phyloP scores from a whole-genome alignment of 2,329 filamentous ascomycete species.

The Cercospora berteroae region DNA sequence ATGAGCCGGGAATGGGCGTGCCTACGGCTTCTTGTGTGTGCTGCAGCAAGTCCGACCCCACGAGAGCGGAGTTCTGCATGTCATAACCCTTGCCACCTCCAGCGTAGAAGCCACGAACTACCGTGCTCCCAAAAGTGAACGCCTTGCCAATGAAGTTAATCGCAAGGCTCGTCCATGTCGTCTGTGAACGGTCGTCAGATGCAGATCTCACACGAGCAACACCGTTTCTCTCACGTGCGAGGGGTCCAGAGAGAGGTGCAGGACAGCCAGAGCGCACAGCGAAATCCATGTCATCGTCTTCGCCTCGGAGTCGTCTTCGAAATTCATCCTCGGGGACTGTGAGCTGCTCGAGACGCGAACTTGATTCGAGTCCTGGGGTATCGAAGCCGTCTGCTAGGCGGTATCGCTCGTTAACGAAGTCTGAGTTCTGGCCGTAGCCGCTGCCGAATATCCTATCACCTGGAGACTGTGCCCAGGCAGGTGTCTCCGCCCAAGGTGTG shows the following conservation, averaged over 20 bases:
- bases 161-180: slow-evolving; percentile 57
- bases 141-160: slow-evolving; percentile 70
- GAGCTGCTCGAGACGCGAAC: slow-evolving; percentile 39
- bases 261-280: slow-evolving; percentile 12
- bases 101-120: slow-evolving; percentile 82
- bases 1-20: slow-evolving; percentile 55
- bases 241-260: slow-evolving; percentile 29
- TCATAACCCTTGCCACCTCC: slow-evolving; percentile 74
- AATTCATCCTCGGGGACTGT: slow-evolving; percentile 23
- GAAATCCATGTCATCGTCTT: slow-evolving; percentile 22
- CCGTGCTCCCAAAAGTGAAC: slow-evolving; percentile 74
- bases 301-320: slow-evolving; percentile 26
- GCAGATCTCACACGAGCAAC: slow-evolving; percentile 25
- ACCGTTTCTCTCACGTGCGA: slow-evolving; percentile 40
- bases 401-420: slow-evolving; percentile 54
- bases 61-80: slow-evolving; percentile 38
- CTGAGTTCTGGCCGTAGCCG: slow-evolving; percentile 38
- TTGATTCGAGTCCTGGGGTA: slow-evolving; percentile 42
- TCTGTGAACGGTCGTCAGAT: slow-evolving; percentile 21
- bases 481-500: slow-evolving; percentile 20
- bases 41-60: slow-evolving; percentile 26
- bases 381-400: slow-evolving; percentile 52
- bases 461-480: slow-evolving; percentile 25
- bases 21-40: slow-evolving; percentile 32
- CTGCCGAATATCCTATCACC: slow-evolving; percentile 27